These are phyloP conservation scores for Plectranthus barbatus DNA, from an alignment of 257 asterid genomes.

Conservation along the genomic window DNA sequence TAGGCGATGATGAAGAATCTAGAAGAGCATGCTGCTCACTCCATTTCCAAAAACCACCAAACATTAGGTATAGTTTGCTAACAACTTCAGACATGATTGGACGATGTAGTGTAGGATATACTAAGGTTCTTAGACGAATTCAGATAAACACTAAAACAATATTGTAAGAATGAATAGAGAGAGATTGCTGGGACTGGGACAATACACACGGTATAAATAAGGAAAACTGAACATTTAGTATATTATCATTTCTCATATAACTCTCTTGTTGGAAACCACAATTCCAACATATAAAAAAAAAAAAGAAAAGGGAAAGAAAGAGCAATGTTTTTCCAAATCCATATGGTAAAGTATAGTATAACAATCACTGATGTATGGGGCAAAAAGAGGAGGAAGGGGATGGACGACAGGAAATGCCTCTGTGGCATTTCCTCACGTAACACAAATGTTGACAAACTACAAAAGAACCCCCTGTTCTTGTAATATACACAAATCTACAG, in stretches of 20 bases:
- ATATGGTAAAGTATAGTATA: conserved; percentile 1
- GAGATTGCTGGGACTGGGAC: no score
- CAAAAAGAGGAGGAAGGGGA: background rate
- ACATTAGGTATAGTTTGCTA: no score
- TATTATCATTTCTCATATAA: conserved; percentile 1
- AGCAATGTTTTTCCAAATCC: conserved; percentile 3
- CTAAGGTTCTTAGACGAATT: no score
- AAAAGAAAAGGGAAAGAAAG: background rate
- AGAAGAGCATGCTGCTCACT: no score
- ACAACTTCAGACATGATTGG: no score
- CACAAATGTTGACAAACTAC: background rate
- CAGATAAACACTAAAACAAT: no score
- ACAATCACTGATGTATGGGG: conserved; percentile 12
- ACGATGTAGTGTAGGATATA: no score
- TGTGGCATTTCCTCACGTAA: conserved; percentile 16
- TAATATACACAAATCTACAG: conserved; percentile 45
- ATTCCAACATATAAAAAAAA: background rate
- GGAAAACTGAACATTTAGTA: no score
- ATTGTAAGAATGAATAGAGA: no score
- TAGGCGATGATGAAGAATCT: no score
- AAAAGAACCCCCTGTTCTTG: conserved; percentile 17
- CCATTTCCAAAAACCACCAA: no score
- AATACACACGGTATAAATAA: no score
- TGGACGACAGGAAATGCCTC: conserved; percentile 26
- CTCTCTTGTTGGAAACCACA: conserved; percentile 3